A percentile compares a stretch with the other conserved stretches of the same genome.
These are phyloP conservation scores for Moniliella sp. DNA, from an alignment of 1,284 basidiomycete genomes.

Conservation along the genomic window DNA sequence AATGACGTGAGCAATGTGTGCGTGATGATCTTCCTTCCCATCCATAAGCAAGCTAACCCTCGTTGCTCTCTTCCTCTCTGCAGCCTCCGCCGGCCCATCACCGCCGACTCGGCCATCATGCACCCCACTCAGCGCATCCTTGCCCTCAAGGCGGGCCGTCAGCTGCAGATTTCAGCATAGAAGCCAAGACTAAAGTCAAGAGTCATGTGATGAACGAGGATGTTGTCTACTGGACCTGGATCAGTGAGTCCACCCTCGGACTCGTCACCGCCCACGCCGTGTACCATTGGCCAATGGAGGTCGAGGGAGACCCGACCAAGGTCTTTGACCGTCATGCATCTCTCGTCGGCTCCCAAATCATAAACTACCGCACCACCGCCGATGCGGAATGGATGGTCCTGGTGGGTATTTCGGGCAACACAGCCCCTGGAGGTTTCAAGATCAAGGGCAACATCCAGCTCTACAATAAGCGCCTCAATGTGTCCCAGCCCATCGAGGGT, in stretches of 20 bases:
- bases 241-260: constrained; percentile 69
- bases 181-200: constrained; percentile 84
- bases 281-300: constrained; percentile 68
- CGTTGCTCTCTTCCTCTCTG: not conserved
- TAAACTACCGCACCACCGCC: constrained; percentile 77
- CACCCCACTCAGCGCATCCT: constrained; percentile 90
- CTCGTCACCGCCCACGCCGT: constrained; percentile 86
- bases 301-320: constrained; percentile 57
- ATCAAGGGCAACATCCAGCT: constrained; percentile 63
- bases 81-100: constrained; percentile 70
- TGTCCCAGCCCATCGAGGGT: constrained; percentile 93
- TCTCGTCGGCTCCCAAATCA: constrained; percentile 85
- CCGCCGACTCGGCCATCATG: constrained; percentile 96
- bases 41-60: not conserved
- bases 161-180: constrained; percentile 97
- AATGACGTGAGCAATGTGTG: constrained; percentile 27
- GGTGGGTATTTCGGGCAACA: constrained; percentile 83
- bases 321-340: constrained; percentile 88
- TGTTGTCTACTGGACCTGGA: constrained; percentile 97
- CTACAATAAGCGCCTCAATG: constrained; percentile 66
- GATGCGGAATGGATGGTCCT: constrained; percentile 96
- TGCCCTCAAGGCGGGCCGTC: constrained; percentile 58
- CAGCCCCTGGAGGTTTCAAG: constrained; percentile 40
- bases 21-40: constrained; percentile 1
- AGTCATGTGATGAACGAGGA: constrained; percentile 85